Base-by-base conservation (phyloP, 2,329 filamentous ascomycete species). In the Ceratocystis smalleyi region DNA sequence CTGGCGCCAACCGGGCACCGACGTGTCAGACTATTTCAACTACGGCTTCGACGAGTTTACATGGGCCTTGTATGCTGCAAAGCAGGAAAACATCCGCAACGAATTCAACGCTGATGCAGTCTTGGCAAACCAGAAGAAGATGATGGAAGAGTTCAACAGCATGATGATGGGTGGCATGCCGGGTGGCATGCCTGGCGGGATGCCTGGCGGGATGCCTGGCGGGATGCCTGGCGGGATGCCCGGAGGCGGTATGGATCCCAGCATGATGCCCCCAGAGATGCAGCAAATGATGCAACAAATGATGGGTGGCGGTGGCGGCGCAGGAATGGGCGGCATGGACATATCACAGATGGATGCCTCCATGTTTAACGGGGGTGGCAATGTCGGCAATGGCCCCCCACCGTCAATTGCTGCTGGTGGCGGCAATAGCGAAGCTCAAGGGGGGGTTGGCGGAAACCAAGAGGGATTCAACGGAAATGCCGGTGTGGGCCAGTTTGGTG, bases 1-100 rank as follows among this genome's bases (percentile, higher is more conserved):
- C 19, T 99, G 94, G 94, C 86, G 94, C 55, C 86, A 91, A 68
- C 94, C 94, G 0, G 94, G 94, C 59, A 91, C 92, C 10, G 94
- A 99, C 71, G 84, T 96, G 64, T 94, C 88, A 66, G 94, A 99
- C 73, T 97, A 95, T 76, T 97, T 97, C 82, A 97, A 97, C 78
- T 97, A 97, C 75, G 92, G 92, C 66, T 97, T 97, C 72, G 92
- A 97, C 75, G 92, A 97, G 75, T 97, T 96, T 75, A 96, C 91
- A 0, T 99, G 94, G 94, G 88, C 91, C 5, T 83, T 91, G 63
- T 99, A 99, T 73, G 91, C 91, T 40, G 79, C 90, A 66, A 95
- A 95, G 71, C 94, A 97, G 73, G 85, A 94, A 69, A 79, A 79
- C 27, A 80, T 96, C 70, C 83, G 88, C 19, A 83, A 83, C 68